Percentiles rank a stretch among this genome's conserved stretches.
These are phyloP conservation scores for Trichopus zeylanicus DNA, from an alignment of 116 monocot genomes.

Conservation along the genomic window DNA sequence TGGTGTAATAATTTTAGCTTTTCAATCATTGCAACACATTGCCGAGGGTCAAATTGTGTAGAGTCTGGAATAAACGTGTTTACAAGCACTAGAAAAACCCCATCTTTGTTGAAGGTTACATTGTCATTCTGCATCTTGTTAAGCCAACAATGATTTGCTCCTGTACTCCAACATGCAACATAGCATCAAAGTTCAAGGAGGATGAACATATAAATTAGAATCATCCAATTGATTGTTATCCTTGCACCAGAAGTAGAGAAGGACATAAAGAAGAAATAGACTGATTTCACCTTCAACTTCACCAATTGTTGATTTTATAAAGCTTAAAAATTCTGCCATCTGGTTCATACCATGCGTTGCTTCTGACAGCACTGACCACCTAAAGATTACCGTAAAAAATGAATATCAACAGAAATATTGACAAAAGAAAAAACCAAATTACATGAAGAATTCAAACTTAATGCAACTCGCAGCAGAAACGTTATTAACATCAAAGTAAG, in stretches of 20 bases:
- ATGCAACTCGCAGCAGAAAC: not conserved
- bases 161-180: conserved; percentile 13
- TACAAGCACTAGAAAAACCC: conserved; percentile 22
- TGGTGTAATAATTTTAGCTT: conserved; percentile 34
- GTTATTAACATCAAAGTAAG: not conserved
- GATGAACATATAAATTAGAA: not conserved
- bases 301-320: conserved; percentile 1
- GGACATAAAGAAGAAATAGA: not conserved
- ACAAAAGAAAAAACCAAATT: not conserved
- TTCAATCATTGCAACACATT: conserved; percentile 16
- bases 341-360: not conserved
- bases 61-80: conserved; percentile 6
- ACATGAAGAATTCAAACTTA: not conserved
- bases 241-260: not conserved
- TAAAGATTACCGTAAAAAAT: conserved; percentile 1
- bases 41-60: conserved; percentile 2
- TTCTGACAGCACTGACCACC: conserved; percentile 7
- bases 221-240: not conserved
- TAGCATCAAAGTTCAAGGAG: not conserved
- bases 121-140: conserved; percentile 10
- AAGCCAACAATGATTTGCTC: conserved; percentile 40
- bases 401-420: not conserved
- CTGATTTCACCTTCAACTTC: conserved; percentile 9
- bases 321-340: not conserved
- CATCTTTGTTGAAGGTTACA: conserved; percentile 11